Percentiles rank a stretch among this genome's conserved stretches.
phyloP scores from a whole-genome alignment of 2,329 filamentous ascomycete species.

The Magnaporthales sp. region DNA sequence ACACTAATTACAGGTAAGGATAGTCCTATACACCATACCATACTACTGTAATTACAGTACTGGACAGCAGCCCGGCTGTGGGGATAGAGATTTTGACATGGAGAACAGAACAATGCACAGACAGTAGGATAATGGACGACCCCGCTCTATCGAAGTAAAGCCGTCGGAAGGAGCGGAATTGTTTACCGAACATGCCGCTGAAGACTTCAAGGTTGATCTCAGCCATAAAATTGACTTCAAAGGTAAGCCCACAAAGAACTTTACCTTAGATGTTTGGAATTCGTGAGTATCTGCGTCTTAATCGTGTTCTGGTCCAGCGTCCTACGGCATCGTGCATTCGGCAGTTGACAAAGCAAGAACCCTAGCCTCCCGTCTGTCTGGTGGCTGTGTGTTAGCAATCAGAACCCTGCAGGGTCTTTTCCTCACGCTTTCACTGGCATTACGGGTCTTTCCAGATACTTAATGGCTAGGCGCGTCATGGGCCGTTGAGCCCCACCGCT shows the following conservation, averaged over 20 bases:
- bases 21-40: neutral
- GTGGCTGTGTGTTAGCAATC: neutral
- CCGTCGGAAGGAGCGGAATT: neutral
- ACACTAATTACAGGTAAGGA: neutral
- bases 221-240: neutral
- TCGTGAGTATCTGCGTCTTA: neutral
- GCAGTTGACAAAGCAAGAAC: neutral
- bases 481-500: neutral
- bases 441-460: neutral
- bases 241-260: neutral
- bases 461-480: neutral
- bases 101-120: neutral
- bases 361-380: neutral
- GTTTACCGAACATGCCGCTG: neutral
- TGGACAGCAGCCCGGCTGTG: neutral
- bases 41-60: neutral
- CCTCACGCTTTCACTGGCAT: neutral
- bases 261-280: neutral
- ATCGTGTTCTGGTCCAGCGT: neutral
- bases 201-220: neutral
- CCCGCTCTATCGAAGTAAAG: neutral
- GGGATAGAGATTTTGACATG: too few species aligned
- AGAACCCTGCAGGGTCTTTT: neutral
- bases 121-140: neutral
- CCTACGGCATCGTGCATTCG: neutral